Base-by-base conservation (phyloP, 2,329 filamentous ascomycete genomes). In the Sphaerulina vaccinii region DNA sequence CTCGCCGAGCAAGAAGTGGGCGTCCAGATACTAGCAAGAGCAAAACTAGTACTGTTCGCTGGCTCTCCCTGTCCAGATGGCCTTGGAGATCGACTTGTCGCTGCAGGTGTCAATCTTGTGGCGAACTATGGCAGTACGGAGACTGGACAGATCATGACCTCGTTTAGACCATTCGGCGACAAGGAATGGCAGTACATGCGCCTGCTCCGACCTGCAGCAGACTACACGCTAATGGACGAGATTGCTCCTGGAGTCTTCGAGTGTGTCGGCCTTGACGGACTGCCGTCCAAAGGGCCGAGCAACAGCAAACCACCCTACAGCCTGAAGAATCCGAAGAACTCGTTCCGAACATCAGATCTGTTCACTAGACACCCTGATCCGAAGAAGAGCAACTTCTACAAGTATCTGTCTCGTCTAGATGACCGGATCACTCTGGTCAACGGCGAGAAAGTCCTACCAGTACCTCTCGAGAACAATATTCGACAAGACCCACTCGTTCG, bases 121-220 rank as follows among this genome's bases (percentile, higher is more conserved):
- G 65, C 60, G 3, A 67, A 68, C 23, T 70, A 69, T 36, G 68
- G 56, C 18, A 79, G 75, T 2, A 85, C 83, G 0, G 83, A 86
- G 62, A 80, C 77, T 1, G 81, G 82, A 5, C 77, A 82, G 59
- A 65, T 85, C 11, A 83, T 84, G 79, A 84, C 79, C 1, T 83
- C 81, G 0, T 76, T 79, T 56, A 71, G 82, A 8, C 71, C 75
- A 0, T 62, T 65, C 2, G 75, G 69, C 5, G 83, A 85, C 63
- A 76, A 75, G 36, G 76, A 72, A 2, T 86, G 83, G 83, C 79
- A 83, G 59, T 86, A 83, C 55, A 63, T 81, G 5, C 67, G 63
- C 16, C 72, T 70, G 52, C 71, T 65, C 55, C 67, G 5, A 58
- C 61, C 62, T 9, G 61, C 64, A 3, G 54, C 63, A 8, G 60